These are phyloP conservation scores for Pseudocercospora fijiensis DNA, from an alignment of 2,329 filamentous ascomycete genomes.

Conservation along the genomic window DNA sequence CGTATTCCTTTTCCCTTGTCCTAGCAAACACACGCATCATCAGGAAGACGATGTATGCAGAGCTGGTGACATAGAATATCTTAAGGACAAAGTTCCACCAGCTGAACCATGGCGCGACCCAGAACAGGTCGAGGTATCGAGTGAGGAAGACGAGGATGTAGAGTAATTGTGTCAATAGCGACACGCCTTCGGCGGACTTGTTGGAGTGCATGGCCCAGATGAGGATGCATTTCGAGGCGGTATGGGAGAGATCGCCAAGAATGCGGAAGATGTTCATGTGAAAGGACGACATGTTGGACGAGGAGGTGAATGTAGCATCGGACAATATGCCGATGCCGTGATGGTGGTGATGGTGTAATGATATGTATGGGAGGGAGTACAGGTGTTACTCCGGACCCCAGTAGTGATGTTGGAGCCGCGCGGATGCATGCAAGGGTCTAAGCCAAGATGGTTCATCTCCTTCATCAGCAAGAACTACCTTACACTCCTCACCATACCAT, in stretches of 20 bases:
- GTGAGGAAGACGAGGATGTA: conserved; percentile 84
- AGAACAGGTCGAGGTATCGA: conserved; percentile 75
- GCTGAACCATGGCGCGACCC: conserved; percentile 38
- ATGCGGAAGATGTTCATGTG: conserved; percentile 61
- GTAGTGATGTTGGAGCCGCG: not conserved
- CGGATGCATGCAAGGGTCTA: not conserved
- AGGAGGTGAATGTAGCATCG: not conserved
- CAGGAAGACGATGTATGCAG: conserved; percentile 79
- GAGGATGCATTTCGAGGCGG: conserved; percentile 82
- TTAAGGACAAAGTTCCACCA: conserved; percentile 80
- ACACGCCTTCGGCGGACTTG: conserved; percentile 83
- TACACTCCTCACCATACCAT: not conserved
- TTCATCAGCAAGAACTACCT: not conserved
- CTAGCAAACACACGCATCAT: conserved; percentile 86
- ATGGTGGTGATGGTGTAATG: not conserved
- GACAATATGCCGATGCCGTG: no score
- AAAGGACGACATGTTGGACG: conserved; percentile 21
- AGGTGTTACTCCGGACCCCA: not conserved
- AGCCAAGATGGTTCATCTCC: not conserved
- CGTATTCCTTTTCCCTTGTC: conserved; percentile 84
- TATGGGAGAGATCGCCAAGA: conserved; percentile 79
- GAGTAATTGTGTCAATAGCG: conserved; percentile 83
- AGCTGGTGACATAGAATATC: conserved; percentile 81
- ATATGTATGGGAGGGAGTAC: not conserved
- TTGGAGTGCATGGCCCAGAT: conserved; percentile 90